A percentile compares a stretch with the other conserved stretches of the same genome.
phyloP scores from a whole-genome alignment of 345 rosid species.

The Eutrema japonicum region DNA sequence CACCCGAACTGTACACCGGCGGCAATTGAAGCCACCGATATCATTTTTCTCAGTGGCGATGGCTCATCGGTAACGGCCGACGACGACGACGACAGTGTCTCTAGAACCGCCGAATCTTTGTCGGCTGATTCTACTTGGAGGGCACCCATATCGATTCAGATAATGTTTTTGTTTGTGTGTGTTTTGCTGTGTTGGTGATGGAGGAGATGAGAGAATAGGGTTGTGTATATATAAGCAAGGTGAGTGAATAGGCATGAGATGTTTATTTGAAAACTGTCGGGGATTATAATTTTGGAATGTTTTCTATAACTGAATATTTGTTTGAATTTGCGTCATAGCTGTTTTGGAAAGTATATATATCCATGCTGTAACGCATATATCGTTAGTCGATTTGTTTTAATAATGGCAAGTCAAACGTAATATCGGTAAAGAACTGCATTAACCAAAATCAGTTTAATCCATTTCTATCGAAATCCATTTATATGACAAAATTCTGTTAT shows the following conservation, averaged over 20 bases:
- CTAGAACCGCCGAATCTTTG: no score
- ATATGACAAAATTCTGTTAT: no score
- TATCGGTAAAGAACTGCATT: neutral
- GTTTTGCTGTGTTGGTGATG: neutral
- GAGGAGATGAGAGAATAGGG: neutral
- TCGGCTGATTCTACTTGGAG: neutral
- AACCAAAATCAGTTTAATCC: neutral
- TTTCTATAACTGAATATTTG: neutral
- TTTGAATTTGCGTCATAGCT: neutral
- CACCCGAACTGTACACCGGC: slow-evolving; percentile 93
- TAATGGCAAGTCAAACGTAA: slow-evolving; percentile 14
- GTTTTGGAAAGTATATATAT: neutral
- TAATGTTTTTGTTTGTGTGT: neutral
- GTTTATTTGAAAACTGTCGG: neutral
- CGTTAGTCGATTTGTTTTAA: neutral
- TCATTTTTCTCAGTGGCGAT: slow-evolving; percentile 50
- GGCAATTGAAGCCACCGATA: slow-evolving; percentile 72
- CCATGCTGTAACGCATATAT: neutral
- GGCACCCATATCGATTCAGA: slow-evolving; percentile 1
- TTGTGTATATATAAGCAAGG: neutral
- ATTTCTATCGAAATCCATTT: no score
- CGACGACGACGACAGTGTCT: neutral
- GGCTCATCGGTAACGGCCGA: neutral
- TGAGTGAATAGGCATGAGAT: neutral
- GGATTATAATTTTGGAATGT: neutral